These are phyloP conservation scores for Amauroascus niger DNA, from an alignment of 2,329 filamentous ascomycete genomes.

Conservation along the genomic window DNA sequence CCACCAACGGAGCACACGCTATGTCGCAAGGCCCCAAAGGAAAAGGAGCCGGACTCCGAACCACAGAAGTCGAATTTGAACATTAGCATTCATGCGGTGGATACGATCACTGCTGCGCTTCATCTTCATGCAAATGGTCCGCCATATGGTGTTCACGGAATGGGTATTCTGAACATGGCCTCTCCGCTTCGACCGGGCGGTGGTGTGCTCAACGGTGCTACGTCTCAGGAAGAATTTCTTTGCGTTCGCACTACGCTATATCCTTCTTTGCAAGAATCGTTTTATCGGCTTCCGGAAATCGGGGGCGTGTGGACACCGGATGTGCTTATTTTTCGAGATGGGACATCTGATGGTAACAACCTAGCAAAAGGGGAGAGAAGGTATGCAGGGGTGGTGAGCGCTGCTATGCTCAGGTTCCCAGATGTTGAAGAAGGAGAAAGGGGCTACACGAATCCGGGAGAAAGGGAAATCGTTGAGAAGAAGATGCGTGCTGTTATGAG, in stretches of 20 bases:
- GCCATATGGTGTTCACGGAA: not conserved
- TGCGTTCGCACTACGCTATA: slow-evolving; percentile 12
- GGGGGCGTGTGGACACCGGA: slow-evolving; percentile 12
- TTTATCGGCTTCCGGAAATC: slow-evolving; percentile 11
- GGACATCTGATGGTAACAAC: not conserved
- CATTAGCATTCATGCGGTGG: not conserved
- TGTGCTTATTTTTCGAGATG: slow-evolving; percentile 10
- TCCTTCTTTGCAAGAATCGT: slow-evolving; percentile 9
- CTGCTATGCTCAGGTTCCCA: slow-evolving; percentile 13
- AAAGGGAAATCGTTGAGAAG: slow-evolving; percentile 5
- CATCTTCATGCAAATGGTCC: not conserved
- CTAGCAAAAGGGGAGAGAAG: slow-evolving; percentile 8
- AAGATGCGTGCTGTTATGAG: slow-evolving; percentile 13
- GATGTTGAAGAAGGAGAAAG: slow-evolving; percentile 4
- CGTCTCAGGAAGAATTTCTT: slow-evolving; percentile 12
- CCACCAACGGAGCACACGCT: not conserved
- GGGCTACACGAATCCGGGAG: not conserved
- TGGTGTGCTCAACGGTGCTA: slow-evolving; percentile 12
- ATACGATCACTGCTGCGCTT: slow-evolving; percentile 7
- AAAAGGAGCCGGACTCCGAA: not conserved
- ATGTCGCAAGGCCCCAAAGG: not conserved
- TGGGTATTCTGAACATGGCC: slow-evolving; percentile 12
- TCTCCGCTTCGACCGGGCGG: slow-evolving; percentile 10
- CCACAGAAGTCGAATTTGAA: not conserved
- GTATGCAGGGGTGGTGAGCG: slow-evolving; percentile 11